Conservation (phyloP, 108 stramenopile genomes). For the Chaetoceros tenuissimus region DNA sequence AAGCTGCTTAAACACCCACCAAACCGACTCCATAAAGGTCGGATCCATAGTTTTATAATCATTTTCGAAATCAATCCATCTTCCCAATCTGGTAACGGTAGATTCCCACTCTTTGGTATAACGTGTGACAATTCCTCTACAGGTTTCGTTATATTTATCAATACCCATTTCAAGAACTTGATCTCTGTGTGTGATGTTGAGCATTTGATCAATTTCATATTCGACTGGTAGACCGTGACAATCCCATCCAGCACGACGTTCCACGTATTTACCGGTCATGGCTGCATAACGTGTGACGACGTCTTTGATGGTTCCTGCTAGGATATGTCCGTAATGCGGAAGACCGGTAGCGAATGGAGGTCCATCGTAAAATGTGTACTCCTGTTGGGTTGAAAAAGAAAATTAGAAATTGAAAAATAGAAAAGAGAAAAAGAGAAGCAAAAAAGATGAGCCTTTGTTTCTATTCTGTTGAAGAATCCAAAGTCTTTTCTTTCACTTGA, state of each 20-base stretch:
- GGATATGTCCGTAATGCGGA: constrained; percentile 99
- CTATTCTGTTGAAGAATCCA: no score
- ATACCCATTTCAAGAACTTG: constrained; percentile 95
- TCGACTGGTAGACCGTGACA: constrained; percentile 99
- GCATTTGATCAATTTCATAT: constrained; percentile 96
- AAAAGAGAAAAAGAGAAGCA: neutral
- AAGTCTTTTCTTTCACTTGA: no score
- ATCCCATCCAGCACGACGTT: constrained; percentile 98
- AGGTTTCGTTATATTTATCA: constrained; percentile 96
- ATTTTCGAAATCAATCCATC: constrained; percentile 99
- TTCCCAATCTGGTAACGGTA: constrained; percentile 90
- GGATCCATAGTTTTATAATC: constrained; percentile 99
- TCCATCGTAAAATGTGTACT: constrained; percentile 98
- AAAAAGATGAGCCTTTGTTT: neutral
- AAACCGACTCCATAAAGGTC: constrained; percentile 97
- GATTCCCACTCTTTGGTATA: constrained; percentile 98
- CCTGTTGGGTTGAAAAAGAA: constrained; percentile 16
- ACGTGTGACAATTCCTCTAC: constrained; percentile 91
- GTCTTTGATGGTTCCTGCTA: constrained; percentile 99
- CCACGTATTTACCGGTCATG: constrained; percentile 87
- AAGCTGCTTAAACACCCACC: constrained; percentile 97
- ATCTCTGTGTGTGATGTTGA: constrained; percentile 91
- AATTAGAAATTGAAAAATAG: neutral
- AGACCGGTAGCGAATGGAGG: constrained; percentile 99
- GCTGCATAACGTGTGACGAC: constrained; percentile 96